Conservation (phyloP, 345 rosid genomes). For the Excoecaria agallocha region DNA sequence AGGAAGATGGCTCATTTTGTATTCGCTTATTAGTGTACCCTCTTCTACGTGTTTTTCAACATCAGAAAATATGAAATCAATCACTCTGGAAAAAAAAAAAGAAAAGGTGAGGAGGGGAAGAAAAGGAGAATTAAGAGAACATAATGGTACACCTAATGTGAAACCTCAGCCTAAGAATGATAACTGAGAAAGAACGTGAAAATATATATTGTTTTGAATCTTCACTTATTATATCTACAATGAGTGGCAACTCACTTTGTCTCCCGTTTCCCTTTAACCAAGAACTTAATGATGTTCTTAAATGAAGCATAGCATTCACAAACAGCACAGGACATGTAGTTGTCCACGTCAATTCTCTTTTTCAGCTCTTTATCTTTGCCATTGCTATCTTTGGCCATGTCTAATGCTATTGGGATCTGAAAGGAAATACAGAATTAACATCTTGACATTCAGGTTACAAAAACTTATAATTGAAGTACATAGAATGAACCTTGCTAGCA, state of each 20-base stretch:
- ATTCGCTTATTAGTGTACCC: constrained; percentile 44
- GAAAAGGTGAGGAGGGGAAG: constrained; percentile 9
- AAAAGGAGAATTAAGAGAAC: constrained; percentile 10
- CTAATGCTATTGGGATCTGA: constrained; percentile 95
- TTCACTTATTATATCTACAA: constrained; percentile 1
- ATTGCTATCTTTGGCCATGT: constrained; percentile 98
- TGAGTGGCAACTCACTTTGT: constrained; percentile 49
- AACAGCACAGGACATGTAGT: constrained; percentile 90
- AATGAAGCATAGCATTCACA: constrained; percentile 94
- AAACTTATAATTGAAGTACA: constrained; percentile 1
- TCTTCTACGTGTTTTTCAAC: constrained; percentile 53
- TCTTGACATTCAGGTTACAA: constrained; percentile 6
- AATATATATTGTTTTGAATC: neutral
- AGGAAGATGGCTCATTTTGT: constrained; percentile 88
- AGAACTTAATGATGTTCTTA: constrained; percentile 61
- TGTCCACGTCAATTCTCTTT: constrained; percentile 70
- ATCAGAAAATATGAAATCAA: constrained; percentile 53
- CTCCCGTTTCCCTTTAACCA: constrained; percentile 79
- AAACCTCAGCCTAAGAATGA: constrained; percentile 9
- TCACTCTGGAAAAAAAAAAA: constrained; percentile 57
- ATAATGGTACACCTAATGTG: constrained; percentile 7
- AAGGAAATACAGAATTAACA: constrained; percentile 18
- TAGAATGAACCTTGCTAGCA: constrained; percentile 81
- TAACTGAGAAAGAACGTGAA: neutral
- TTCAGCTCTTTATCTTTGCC: constrained; percentile 87